phyloP scores from a whole-genome alignment of 306 rosid genomes.

The Vigna unguiculata region DNA sequence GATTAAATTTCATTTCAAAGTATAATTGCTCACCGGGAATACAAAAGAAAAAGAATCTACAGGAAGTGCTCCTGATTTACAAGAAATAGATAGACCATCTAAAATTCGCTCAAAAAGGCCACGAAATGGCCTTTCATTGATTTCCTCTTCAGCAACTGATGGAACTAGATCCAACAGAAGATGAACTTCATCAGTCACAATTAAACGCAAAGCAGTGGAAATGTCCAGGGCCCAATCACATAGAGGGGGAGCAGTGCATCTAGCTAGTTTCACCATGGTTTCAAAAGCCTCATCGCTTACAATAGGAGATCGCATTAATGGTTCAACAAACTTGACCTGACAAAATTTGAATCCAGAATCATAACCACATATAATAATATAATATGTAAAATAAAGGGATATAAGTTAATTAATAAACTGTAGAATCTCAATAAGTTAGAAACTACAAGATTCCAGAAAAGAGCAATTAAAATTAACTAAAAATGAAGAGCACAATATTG shows the following conservation, averaged over 20 bases:
- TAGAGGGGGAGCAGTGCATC: constrained; percentile 86
- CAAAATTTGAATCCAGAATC: constrained; percentile 39
- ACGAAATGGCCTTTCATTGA: constrained; percentile 54
- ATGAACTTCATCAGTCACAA: constrained; percentile 74
- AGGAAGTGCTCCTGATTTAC: constrained; percentile 94
- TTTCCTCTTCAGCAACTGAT: constrained; percentile 60
- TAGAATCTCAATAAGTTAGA: neutral
- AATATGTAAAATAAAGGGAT: neutral
- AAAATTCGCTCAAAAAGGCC: constrained; percentile 83
- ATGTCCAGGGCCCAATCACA: constrained; percentile 94
- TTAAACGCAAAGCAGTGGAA: constrained; percentile 86
- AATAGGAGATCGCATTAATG: constrained; percentile 80
- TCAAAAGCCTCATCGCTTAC: constrained; percentile 91
- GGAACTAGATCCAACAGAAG: constrained; percentile 70
- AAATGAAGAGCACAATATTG: neutral
- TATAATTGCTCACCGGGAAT: constrained; percentile 79
- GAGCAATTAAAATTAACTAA: constrained; percentile 23
- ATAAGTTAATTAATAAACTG: neutral
- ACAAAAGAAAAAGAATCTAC: constrained; percentile 94
- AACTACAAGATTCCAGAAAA: neutral
- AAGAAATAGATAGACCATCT: constrained; percentile 78
- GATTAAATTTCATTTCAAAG: constrained; percentile 33
- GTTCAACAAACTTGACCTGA: constrained; percentile 91
- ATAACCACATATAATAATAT: neutral
- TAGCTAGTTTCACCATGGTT: constrained; percentile 82